Evolutionary conservation across 768 basidiomycete species (phyloP).

Genomic region (Leucocoprinus leucothites): DNA sequence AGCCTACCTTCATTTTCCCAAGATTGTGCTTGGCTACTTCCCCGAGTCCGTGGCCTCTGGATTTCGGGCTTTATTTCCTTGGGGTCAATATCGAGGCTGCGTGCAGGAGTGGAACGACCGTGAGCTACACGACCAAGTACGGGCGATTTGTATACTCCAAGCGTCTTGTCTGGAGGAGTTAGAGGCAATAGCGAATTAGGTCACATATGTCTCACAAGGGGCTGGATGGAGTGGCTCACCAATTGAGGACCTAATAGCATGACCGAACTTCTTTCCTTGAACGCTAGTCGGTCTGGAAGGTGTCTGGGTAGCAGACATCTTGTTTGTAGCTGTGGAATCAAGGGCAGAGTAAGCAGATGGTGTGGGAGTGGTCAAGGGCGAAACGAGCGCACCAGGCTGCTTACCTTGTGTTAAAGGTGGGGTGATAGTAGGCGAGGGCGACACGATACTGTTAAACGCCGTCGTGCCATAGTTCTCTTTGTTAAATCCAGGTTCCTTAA

Average conservation of each 20-base stretch:
- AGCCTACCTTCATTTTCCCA: constrained; percentile 47
- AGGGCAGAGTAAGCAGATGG: constrained; percentile 6
- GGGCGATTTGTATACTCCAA: constrained; percentile 66
- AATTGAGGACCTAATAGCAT: constrained; percentile 66
- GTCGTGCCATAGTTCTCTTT: constrained; percentile 22
- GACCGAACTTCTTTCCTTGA: constrained; percentile 8
- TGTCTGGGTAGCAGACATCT: constrained; percentile 19
- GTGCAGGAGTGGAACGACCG: constrained; percentile 41
- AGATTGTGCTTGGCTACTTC: constrained; percentile 30
- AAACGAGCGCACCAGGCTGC: constrained; percentile 11
- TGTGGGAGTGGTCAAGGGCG: not conserved
- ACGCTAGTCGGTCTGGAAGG: constrained; percentile 8
- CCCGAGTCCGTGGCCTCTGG: constrained; percentile 6
- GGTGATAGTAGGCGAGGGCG: constrained; percentile 26
- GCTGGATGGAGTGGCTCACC: constrained; percentile 38
- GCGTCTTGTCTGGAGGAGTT: constrained; percentile 52
- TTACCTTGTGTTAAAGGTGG: constrained; percentile 29
- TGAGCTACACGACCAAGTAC: constrained; percentile 39
- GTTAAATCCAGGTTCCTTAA: constrained; percentile 20
- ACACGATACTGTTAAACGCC: constrained; percentile 21
- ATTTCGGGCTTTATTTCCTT: constrained; percentile 12
- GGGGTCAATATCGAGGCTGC: constrained; percentile 37
- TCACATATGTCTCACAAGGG: not conserved
- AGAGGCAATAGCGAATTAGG: not conserved
- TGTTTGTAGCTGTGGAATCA: constrained; percentile 19